These are phyloP conservation scores for Simplicillium sp. DNA, from an alignment of 2,329 filamentous ascomycete species.

Conservation along the genomic window DNA sequence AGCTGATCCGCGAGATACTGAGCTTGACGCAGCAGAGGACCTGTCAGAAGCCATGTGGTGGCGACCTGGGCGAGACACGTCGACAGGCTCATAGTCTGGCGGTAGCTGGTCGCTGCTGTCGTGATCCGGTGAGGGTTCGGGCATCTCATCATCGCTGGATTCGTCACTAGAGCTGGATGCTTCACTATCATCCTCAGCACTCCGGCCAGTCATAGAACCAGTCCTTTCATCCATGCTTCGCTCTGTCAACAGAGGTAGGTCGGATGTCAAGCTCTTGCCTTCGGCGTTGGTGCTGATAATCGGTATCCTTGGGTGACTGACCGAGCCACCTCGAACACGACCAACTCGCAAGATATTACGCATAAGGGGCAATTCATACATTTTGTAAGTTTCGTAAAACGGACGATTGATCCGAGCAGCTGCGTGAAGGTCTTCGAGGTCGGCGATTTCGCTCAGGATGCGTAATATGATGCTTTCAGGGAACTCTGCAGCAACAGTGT, in stretches of 20 bases:
- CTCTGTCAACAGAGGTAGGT: slow-evolving; percentile 19
- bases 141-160: slow-evolving; percentile 10
- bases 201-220: slow-evolving; percentile 19
- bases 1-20: neutral
- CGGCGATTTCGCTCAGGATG: slow-evolving; percentile 29
- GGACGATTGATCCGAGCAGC: slow-evolving; percentile 29
- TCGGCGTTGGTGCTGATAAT: slow-evolving; percentile 17
- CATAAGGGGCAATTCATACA: slow-evolving; percentile 30
- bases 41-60: neutral
- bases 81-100: neutral
- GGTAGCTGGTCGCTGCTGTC: neutral
- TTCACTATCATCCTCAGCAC: slow-evolving; percentile 17
- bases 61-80: neutral
- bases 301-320: slow-evolving; percentile 10
- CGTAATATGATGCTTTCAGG: slow-evolving; percentile 26
- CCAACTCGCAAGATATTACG: slow-evolving; percentile 22
- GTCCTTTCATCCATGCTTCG: slow-evolving; percentile 13
- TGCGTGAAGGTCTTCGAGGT: slow-evolving; percentile 30
- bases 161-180: slow-evolving; percentile 15
- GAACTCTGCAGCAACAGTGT: slow-evolving; percentile 22
- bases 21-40: neutral
- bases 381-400: slow-evolving; percentile 36
- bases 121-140: slow-evolving; percentile 2
- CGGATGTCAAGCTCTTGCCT: slow-evolving; percentile 22
- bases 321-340: slow-evolving; percentile 10